phyloP scores from a whole-genome alignment of 495 filamentous ascomycete genomes.

The Neohortaea acidophila region DNA sequence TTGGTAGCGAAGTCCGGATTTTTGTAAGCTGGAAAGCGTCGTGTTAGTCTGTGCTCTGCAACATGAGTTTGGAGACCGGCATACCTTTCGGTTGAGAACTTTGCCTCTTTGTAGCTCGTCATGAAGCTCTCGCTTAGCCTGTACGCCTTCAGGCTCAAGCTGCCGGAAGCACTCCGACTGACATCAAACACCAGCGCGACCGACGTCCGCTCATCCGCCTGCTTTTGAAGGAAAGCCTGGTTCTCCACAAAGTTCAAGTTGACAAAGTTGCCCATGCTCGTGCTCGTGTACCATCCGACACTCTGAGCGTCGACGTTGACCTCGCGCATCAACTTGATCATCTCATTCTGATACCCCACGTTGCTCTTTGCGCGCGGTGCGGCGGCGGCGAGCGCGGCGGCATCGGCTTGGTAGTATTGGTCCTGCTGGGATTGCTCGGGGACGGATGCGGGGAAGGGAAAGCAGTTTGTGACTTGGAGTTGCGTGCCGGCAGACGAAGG shows the following conservation, averaged over 20 bases:
- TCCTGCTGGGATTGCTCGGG: constrained; percentile 49
- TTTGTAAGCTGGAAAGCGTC: constrained; percentile 56
- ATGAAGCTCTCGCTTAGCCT: constrained; percentile 78
- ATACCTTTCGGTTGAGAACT: constrained; percentile 91
- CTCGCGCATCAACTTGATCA: constrained; percentile 90
- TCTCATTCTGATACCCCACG: constrained; percentile 78
- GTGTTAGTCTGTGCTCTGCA: constrained; percentile 23
- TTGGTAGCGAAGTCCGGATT: constrained; percentile 80
- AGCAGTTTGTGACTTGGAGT: constrained; percentile 86
- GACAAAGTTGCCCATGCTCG: constrained; percentile 97
- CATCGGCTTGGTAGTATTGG: constrained; percentile 34
- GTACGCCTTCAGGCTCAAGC: constrained; percentile 80
- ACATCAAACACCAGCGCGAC: constrained; percentile 93
- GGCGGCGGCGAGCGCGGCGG: constrained; percentile 64
- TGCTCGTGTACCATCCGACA: constrained; percentile 96
- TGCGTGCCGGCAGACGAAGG: constrained; percentile 32
- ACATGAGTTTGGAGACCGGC: constrained; percentile 17
- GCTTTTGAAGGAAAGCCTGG: constrained; percentile 91
- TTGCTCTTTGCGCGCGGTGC: constrained; percentile 88
- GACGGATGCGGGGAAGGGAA: constrained; percentile 67
- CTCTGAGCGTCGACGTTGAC: constrained; percentile 98
- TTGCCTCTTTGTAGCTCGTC: constrained; percentile 82
- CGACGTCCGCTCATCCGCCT: constrained; percentile 67
- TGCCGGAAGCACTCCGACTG: constrained; percentile 81
- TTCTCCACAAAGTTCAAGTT: constrained; percentile 93